These are phyloP conservation scores for Tricladium varicosporioides DNA, from an alignment of 2,329 filamentous ascomycete species.

Conservation along the genomic window DNA sequence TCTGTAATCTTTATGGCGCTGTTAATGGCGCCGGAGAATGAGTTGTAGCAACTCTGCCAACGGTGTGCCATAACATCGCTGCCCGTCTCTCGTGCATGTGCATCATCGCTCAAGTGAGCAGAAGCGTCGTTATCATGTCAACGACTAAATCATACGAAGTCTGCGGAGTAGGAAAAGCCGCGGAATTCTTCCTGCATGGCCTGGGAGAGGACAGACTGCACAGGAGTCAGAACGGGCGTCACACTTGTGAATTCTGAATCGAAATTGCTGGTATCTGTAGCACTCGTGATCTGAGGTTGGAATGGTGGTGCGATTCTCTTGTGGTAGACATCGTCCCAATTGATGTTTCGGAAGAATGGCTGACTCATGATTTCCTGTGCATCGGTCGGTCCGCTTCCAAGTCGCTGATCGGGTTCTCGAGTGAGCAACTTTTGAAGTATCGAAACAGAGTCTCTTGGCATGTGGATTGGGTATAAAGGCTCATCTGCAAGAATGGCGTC, in stretches of 20 bases:
- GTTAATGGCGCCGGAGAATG: background rate
- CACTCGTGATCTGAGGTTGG: conserved; percentile 81
- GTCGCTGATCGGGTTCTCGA: conserved; percentile 86
- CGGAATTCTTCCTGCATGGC: conserved; percentile 99
- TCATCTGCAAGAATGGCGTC: conserved; percentile 97
- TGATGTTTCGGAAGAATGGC: conserved; percentile 95
- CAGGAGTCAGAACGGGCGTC: conserved; percentile 92
- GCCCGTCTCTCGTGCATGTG: background rate
- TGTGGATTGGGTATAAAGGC: conserved; percentile 96
- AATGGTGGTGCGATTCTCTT: conserved; percentile 91
- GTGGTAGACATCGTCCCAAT: conserved; percentile 98
- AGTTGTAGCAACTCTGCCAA: background rate
- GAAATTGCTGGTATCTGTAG: conserved; percentile 99
- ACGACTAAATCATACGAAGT: conserved; percentile 32
- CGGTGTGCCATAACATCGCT: background rate
- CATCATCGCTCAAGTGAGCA: background rate
- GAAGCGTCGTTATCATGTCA: conserved; percentile 1
- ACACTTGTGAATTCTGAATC: conserved; percentile 98
- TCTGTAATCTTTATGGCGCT: background rate
- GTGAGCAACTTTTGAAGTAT: conserved; percentile 97
- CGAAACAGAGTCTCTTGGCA: conserved; percentile 96
- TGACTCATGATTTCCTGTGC: conserved; percentile 99
- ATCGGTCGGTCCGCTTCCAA: conserved; percentile 93
- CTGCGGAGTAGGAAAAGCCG: conserved; percentile 79
- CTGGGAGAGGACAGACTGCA: conserved; percentile 94